These are phyloP conservation scores for Stephania yunnanensis DNA, from an alignment of 164 flowering plant genomes.

Conservation along the genomic window DNA sequence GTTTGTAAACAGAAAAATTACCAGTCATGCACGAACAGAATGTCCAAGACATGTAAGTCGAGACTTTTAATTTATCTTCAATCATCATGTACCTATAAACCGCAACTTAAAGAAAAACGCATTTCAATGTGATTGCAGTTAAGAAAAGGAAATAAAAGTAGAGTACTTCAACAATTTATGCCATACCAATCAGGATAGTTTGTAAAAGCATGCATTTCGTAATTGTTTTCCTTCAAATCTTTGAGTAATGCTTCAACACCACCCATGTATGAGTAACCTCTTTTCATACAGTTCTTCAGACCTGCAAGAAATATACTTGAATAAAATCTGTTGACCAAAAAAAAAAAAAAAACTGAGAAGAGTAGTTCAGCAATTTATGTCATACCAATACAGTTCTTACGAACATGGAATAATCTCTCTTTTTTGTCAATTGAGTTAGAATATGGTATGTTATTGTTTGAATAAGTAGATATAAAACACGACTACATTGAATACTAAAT, in stretches of 20 bases:
- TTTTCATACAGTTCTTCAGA: slow-evolving; percentile 69
- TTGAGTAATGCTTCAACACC: slow-evolving; percentile 69
- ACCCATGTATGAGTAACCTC: slow-evolving; percentile 64
- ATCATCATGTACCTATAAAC: slow-evolving; percentile 67
- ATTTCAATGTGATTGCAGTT: slow-evolving; percentile 3
- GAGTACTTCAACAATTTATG: not conserved
- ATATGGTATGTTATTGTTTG: no score
- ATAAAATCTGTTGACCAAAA: not conserved
- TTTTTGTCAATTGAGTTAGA: no score
- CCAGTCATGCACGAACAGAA: slow-evolving; percentile 78
- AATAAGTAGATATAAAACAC: not conserved
- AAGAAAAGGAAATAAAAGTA: not conserved
- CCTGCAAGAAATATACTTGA: slow-evolving; percentile 37
- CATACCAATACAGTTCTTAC: no score
- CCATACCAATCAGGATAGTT: slow-evolving; percentile 87
- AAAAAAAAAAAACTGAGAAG: not conserved
- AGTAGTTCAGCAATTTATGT: no score
- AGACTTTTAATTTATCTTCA: slow-evolving; percentile 75
- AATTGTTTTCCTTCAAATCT: slow-evolving; percentile 47
- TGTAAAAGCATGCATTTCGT: slow-evolving; percentile 91
- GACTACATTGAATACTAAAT: no score
- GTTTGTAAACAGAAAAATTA: slow-evolving; percentile 21
- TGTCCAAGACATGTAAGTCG: slow-evolving; percentile 80
- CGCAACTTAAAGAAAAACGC: not conserved
- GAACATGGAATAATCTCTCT: no score